Evolutionary conservation across 2,329 filamentous ascomycete genomes (phyloP).

Genomic region (Cercospora berteroae): DNA sequence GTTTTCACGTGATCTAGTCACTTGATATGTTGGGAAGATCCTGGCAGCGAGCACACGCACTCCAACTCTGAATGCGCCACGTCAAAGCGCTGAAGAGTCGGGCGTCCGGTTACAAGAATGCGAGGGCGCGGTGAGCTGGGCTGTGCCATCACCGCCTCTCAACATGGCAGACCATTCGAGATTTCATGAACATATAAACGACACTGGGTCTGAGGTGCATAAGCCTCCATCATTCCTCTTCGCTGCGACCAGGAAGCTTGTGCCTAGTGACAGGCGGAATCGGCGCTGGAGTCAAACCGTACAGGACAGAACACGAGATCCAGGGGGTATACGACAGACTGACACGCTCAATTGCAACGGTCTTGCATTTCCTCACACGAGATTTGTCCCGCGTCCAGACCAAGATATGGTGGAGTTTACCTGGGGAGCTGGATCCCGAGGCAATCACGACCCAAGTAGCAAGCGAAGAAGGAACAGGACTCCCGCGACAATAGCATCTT

Average conservation of each 20-base stretch:
- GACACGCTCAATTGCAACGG: constrained; percentile 10
- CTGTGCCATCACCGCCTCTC: not conserved
- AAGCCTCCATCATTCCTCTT: not conserved
- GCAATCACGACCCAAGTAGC: not conserved
- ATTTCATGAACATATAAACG: constrained; percentile 9
- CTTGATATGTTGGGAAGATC: constrained; percentile 1
- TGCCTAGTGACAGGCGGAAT: not conserved
- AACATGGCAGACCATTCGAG: not conserved
- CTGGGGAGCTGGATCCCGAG: not conserved
- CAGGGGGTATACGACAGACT: not conserved
- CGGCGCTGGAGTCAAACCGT: not conserved
- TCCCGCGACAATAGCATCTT: not conserved
- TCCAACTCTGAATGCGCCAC: not conserved
- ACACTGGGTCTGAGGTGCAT: not conserved
- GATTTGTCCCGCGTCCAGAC: not conserved
- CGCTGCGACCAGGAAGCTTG: not conserved
- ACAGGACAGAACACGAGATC: not conserved
- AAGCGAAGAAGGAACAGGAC: not conserved
- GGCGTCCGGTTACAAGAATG: not conserved
- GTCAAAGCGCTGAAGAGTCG: constrained; percentile 1
- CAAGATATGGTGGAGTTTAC: constrained; percentile 5
- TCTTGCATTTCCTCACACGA: constrained; percentile 1
- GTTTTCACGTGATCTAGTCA: not conserved
- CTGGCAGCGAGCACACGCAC: constrained; percentile 2
- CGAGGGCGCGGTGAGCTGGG: not conserved